Base-by-base conservation (phyloP, 345 rosid genomes). In the Isatis tinctoria region DNA sequence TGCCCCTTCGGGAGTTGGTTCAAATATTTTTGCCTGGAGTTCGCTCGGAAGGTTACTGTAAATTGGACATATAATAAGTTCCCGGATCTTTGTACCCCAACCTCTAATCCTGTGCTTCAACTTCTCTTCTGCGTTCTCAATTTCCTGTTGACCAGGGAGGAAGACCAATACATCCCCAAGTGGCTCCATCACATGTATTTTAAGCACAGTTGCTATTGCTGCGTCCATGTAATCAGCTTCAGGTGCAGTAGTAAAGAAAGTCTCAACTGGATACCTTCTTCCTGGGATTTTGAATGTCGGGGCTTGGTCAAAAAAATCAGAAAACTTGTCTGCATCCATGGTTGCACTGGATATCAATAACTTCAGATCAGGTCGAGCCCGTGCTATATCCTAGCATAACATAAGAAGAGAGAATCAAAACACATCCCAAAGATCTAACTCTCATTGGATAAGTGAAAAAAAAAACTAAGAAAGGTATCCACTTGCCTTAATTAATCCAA, bases 171-270 rank as follows among this genome's bases (percentile, higher is more conserved):
- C 80, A 85, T 91, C 97, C 20, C 97, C 96, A 48, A 89, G 43
- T 32, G 88, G 62, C 59, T 87, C 84, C 18, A 79, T 78, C 51
- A 89, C 91, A 75, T 88, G 97, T 68, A 92, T 85, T 64, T 83
- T 88, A 60, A 92, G 89, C 32, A 82, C 89, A 41, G 93, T 85
- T 11, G 86, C 92, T 81, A 92, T 75, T 53, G 97, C 90, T 62
- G 97, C 96, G 77, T 92, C 97, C 51, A 92, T 47, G 74, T 92
- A 89, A 78, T 92, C 97, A 66, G 97, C 97, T 76, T 92, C 97
- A 30, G 96, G 97, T 6, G 97, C 96, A 77, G 78, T 89, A 5
- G 92, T 89, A 74, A 86, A 84, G 74, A 83, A 83, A 35, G 85
- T 84, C 39, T 89, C 96, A 39, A 92, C 97, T 28, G 96, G 97